Base-by-base conservation (phyloP, 2,329 filamentous ascomycete genomes). In the Ophiocordyceps australis region DNA sequence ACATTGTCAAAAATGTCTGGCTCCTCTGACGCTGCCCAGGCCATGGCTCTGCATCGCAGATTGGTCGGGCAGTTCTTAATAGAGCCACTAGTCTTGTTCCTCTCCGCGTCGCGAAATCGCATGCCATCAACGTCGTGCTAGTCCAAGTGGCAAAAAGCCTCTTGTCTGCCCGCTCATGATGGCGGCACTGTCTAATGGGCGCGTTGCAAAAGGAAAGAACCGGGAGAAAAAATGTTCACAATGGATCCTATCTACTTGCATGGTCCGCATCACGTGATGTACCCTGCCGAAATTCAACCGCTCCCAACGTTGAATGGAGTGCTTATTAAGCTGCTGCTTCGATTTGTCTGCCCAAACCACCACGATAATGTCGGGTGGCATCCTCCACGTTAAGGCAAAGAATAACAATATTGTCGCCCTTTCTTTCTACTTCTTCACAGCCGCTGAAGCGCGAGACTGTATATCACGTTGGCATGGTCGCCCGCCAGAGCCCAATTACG, bases 141-240 rank as follows among this genome's bases (percentile, higher is more conserved):
- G 54, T 53, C 57, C 47, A 36, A 43, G 60, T 57, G 57, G 62
- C 77, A 83, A 70, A 79, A 85, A 64, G 76, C 57, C 62, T 58
- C 52, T 54, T 59, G 50, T 51, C 59, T 50, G 58, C 59, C 59
- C 54, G 50, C 50, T 57, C 53, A 51, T 58, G 65, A 62, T 71
- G 63, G 63, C 67, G 76, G 78, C 70, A 85, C 79, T 86, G 79
- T 86, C 80, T 85, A 59, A 61, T 65, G 73, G 74, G 64, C 66
- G 76, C 75, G 74, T 76, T 69, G 58, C 40, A 44, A 49, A 54
- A 53, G 31, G 50, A 54, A 51, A 50, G 47, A 53, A 48, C 41
- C 38, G 28, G 17, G 20, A 18, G 14, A 14, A 16, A 22, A n/a
- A 8, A 8, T 13, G 7, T 19, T 9, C 19, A 16, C 11, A 9